Conservation (phyloP, 140 eudicot genomes). For the Flaveria floridana region DNA sequence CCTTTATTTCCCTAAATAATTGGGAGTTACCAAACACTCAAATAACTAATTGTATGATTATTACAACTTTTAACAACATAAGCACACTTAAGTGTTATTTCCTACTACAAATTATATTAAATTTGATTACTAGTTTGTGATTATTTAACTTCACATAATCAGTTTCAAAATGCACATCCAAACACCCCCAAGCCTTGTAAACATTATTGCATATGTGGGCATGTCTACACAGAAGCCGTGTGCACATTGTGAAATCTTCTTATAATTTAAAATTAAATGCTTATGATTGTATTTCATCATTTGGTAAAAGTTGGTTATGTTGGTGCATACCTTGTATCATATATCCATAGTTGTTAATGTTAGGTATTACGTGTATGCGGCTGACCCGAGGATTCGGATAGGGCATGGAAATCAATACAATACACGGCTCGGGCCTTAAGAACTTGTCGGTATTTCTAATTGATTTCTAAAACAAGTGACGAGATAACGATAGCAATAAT, state of each 20-base stretch:
- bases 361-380: too few relatives aligned
- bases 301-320: background rate
- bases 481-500: too few relatives aligned
- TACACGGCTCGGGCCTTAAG: too few relatives aligned
- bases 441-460: too few relatives aligned
- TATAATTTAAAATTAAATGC: slow-evolving; percentile 1
- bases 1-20: background rate
- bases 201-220: background rate
- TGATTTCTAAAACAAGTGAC: too few relatives aligned
- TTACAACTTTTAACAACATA: background rate
- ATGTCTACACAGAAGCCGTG: background rate
- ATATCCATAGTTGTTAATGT: too few relatives aligned
- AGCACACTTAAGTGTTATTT: background rate
- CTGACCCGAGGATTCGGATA: too few relatives aligned
- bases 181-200: background rate
- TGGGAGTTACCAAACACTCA: background rate
- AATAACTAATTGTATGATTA: background rate
- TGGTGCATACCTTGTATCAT: background rate
- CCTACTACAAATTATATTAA: background rate
- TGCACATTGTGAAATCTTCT: background rate
- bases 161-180: background rate
- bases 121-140: slow-evolving; percentile 1
- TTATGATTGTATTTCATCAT: background rate
- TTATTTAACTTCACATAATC: background rate
- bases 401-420: too few relatives aligned